Evolutionary conservation across 2,329 filamentous ascomycete species (phyloP).

Genomic region (Colletotrichum australisinense): DNA sequence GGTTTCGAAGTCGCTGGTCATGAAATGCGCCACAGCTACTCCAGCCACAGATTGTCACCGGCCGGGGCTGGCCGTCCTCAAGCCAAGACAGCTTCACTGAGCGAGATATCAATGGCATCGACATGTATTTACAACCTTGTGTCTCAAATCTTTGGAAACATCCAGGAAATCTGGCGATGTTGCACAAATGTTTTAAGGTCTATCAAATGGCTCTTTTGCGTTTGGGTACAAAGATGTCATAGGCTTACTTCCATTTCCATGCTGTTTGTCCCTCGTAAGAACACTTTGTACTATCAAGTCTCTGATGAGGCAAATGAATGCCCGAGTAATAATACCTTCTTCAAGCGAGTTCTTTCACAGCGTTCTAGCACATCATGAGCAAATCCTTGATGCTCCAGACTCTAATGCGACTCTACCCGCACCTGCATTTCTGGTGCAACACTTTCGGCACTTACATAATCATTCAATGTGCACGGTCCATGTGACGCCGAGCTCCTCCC

Average conservation of each 20-base stretch:
- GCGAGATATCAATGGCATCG: not conserved
- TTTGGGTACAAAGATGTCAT: too few relatives aligned
- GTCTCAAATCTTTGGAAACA: not conserved
- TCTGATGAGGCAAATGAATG: too few relatives aligned
- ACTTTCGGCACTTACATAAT: conserved; percentile 21
- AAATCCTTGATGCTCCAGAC: not conserved
- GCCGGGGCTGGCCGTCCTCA: not conserved
- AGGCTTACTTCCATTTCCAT: too few relatives aligned
- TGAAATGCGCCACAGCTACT: not conserved
- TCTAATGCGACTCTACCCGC: not conserved
- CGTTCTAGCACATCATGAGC: not conserved
- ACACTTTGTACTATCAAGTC: too few relatives aligned
- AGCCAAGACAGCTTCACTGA: not conserved
- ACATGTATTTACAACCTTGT: not conserved
- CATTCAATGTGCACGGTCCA: conserved; percentile 35
- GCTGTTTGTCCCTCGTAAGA: too few relatives aligned
- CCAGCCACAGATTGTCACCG: not conserved
- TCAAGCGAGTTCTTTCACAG: not conserved
- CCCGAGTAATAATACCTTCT: too few relatives aligned
- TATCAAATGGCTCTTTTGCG: too few relatives aligned
- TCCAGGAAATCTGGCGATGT: not conserved
- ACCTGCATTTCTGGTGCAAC: not conserved
- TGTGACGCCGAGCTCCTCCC: conserved; percentile 30
- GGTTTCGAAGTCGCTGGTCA: not conserved
- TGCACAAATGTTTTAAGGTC: not conserved